Evolutionary conservation across 768 basidiomycete species (phyloP), one percentile per base, ranked within the genome.

Genomic region (Rhodosporidiobolus sp.): DNA sequence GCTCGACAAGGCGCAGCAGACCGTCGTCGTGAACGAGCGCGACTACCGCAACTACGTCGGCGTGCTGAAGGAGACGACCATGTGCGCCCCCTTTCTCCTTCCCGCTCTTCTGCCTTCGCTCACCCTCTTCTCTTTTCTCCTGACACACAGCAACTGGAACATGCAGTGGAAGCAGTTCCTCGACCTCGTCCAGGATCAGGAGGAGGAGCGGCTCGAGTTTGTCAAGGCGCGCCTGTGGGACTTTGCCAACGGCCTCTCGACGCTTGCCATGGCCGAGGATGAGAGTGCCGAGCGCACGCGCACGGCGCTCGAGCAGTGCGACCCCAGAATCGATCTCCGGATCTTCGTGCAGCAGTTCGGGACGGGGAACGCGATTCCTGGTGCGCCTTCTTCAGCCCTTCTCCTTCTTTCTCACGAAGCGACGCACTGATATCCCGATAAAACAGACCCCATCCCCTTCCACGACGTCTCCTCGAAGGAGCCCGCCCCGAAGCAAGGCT

Each of bases 221-320:
- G 88, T 90, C 84, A 97, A 95, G 82, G 92, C 94, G 79, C 91
- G 91, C 76, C 85, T 96, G 81, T 99, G 96, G 95, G 87, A 88
- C 12, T 97, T 92, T 80, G 94, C 96, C 0, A 99, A 99, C 80
- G 89, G 90, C 1, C 89, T 96, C n/a, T 96, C 94, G 22, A 91
- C 90, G 19, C 90, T 94, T 22, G 97, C 96, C 77, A 94, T 99
- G 26, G 84, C 88, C 19, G 96, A 98, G 79, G 96, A 99, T 77
- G 92, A 95, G 95, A 92, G 92, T 0, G 97, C 94, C 81, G 96
- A 99, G 82, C 86, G 88, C 56, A 84, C 94, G 63, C 87, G 95
- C 46, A 84, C 93, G 52, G 86, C 91, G 9, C 85, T 98, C 48
- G 95, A 99, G 80, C 88, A 89, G 71, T 86, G 94, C 81, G 94